Percentiles rank a stretch among this genome's conserved stretches.
Conservation (phyloP, 345 rosid species). For the Turnera subulata region DNA sequence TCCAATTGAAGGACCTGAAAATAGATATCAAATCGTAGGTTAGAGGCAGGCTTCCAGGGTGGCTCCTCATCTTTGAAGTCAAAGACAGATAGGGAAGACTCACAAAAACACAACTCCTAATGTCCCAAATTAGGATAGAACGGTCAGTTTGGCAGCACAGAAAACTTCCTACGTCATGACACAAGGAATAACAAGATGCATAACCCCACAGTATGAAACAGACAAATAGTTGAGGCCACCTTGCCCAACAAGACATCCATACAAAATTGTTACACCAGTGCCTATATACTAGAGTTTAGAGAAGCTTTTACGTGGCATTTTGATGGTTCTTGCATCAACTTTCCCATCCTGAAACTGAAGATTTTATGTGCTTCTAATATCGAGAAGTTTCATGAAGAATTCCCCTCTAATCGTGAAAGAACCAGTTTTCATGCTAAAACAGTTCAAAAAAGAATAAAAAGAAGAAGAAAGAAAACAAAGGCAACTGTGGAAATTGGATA, state of each 20-base stretch:
- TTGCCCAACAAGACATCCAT: not conserved
- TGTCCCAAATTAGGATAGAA: not conserved
- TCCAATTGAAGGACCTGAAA: conserved; percentile 75
- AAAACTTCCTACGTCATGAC: not conserved
- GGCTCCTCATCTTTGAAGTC: not conserved
- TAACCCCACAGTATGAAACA: not conserved
- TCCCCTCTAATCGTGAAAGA: not conserved
- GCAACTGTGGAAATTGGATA: not conserved
- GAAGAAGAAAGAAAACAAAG: not conserved
- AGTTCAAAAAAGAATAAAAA: too few relatives aligned
- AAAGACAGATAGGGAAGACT: not conserved
- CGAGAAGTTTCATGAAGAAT: too few relatives aligned
- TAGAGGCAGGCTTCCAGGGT: not conserved
- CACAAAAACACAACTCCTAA: not conserved
- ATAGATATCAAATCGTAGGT: conserved; percentile 1
- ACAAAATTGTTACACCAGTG: not conserved
- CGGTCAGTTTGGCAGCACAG: too few relatives aligned
- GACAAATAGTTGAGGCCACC: not conserved
- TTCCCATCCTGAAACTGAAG: too few relatives aligned
- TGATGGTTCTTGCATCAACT: too few relatives aligned
- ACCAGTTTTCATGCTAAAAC: not conserved
- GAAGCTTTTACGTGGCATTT: not conserved
- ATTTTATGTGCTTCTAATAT: too few relatives aligned
- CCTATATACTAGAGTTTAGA: not conserved
- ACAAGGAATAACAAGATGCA: not conserved